phyloP scores from a whole-genome alignment of 345 rosid genomes.

The Citrus inodora region DNA sequence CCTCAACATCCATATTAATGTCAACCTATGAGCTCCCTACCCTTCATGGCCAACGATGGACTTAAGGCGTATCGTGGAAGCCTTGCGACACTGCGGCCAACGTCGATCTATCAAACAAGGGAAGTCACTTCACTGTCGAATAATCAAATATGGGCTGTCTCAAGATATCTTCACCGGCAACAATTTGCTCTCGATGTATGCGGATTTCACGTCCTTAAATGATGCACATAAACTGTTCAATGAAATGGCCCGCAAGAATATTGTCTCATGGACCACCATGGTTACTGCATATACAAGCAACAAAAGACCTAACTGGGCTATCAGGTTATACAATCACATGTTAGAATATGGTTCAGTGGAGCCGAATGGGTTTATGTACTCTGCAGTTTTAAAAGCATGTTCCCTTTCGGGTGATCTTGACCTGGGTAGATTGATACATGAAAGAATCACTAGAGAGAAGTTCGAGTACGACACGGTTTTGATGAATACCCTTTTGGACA shows the following conservation, averaged over 20 bases:
- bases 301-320: slow-evolving; percentile 42
- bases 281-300: slow-evolving; percentile 42
- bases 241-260: slow-evolving; percentile 54
- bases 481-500: slow-evolving; percentile 67
- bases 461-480: slow-evolving; percentile 49
- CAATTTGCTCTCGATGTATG: slow-evolving; percentile 49
- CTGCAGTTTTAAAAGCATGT: slow-evolving; percentile 62
- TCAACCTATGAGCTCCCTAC: neutral
- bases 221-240: slow-evolving; percentile 56
- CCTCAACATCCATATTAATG: no score
- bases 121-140: slow-evolving; percentile 37
- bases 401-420: slow-evolving; percentile 52
- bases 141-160: slow-evolving; percentile 38
- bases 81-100: slow-evolving; percentile 57
- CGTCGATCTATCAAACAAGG: slow-evolving; percentile 43
- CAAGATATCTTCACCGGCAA: slow-evolving; percentile 38
- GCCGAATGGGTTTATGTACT: slow-evolving; percentile 63
- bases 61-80: slow-evolving; percentile 35
- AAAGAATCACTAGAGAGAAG: slow-evolving; percentile 31
- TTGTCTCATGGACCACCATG: slow-evolving; percentile 66
- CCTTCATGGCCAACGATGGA: slow-evolving; percentile 28
- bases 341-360: slow-evolving; percentile 29
- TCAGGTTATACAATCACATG: slow-evolving; percentile 42
- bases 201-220: slow-evolving; percentile 19
- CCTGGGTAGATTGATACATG: slow-evolving; percentile 50